Conservation (phyloP, 139 green algal species). For the Ostreobium quekettii region DNA sequence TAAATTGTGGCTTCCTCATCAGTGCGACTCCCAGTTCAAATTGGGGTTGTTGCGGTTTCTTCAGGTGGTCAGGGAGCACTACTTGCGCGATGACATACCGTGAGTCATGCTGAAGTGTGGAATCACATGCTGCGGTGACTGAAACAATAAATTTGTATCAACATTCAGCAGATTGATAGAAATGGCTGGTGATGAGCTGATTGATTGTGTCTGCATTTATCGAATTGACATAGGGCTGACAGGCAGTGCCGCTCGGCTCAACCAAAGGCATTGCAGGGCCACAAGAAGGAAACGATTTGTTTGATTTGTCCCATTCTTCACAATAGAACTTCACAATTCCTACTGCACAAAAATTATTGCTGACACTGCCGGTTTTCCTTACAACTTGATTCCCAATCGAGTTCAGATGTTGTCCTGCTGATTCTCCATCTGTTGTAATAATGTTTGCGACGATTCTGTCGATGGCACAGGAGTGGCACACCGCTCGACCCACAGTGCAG, state of each 20-base stretch:
- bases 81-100: slow-evolving; percentile 94
- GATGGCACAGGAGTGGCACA: slow-evolving; percentile 45
- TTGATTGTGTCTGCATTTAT: no score
- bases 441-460: neutral
- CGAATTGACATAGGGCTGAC: no score
- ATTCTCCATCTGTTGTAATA: neutral
- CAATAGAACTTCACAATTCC: neutral
- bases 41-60: neutral
- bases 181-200: neutral
- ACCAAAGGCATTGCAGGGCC: neutral
- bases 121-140: neutral
- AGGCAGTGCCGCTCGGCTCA: neutral
- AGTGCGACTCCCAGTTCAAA: neutral
- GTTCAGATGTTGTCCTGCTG: no score
- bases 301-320: neutral
- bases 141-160: neutral
- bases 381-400: neutral
- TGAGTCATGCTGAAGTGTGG: slow-evolving; percentile 20
- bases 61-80: slow-evolving; percentile 84
- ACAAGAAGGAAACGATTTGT: neutral
- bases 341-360: neutral
- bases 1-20: neutral
- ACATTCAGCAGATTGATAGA: neutral
- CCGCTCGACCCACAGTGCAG: slow-evolving; percentile 59
- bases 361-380: neutral